A percentile compares a stretch with the other conserved stretches of the same genome.
Conservation (phyloP, 768 basidiomycete genomes). For the Gautieria morchelliformis region DNA sequence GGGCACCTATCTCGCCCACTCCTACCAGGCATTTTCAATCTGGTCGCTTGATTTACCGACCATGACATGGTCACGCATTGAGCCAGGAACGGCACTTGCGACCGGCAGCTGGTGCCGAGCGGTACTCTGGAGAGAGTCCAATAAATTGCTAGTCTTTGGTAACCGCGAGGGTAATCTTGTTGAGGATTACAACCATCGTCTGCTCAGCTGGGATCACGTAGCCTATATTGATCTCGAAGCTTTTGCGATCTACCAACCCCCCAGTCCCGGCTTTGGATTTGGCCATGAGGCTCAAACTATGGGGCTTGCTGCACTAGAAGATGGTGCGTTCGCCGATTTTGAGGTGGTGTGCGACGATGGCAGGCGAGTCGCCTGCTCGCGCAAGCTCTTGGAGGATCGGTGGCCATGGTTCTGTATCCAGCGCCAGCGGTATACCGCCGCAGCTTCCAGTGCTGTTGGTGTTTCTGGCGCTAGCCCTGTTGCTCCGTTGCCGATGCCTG, state of each 20-base stretch:
- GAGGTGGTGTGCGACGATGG: conserved; percentile 91
- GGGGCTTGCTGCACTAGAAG: conserved; percentile 76
- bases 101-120: conserved; percentile 94
- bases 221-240: conserved; percentile 88
- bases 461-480: conserved; percentile 27
- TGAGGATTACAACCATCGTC: conserved; percentile 85
- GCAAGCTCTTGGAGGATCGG: conserved; percentile 75
- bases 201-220: conserved; percentile 87
- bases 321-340: conserved; percentile 77
- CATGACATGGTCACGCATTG: conserved; percentile 83
- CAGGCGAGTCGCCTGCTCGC: conserved; percentile 69
- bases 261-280: conserved; percentile 40
- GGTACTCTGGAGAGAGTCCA: conserved; percentile 70
- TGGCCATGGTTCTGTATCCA: conserved; percentile 95
- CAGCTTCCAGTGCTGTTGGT: conserved; percentile 47
- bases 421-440: conserved; percentile 45
- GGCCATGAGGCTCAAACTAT: conserved; percentile 73
- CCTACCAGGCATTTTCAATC: conserved; percentile 90
- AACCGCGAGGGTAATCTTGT: conserved; percentile 82
- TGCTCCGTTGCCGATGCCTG: conserved; percentile 18
- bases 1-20: conserved; percentile 91
- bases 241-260: conserved; percentile 92
- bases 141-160: conserved; percentile 85
- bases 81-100: conserved; percentile 76
- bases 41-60: conserved; percentile 85